Conservation (phyloP, 805 yeast species). For the Peterozyma xylosa region DNA sequence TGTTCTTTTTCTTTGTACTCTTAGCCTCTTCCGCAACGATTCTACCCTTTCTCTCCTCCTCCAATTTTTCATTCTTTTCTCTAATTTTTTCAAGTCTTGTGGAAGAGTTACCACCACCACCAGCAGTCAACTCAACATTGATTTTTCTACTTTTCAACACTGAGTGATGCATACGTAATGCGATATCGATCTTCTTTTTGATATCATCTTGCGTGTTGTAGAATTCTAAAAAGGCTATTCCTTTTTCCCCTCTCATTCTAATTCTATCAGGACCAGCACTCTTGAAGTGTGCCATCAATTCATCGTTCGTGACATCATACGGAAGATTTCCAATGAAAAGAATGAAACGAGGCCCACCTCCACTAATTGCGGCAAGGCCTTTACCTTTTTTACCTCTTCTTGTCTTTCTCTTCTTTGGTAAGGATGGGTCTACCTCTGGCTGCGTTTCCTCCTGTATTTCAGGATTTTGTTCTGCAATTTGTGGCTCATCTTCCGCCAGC, state of each 20-base stretch:
- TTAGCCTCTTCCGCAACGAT: slow-evolving; percentile 39
- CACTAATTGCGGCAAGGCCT: slow-evolving; percentile 29
- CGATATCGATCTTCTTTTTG: slow-evolving; percentile 74
- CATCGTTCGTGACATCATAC: slow-evolving; percentile 54
- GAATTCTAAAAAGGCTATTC: slow-evolving; percentile 89
- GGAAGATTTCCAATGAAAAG: slow-evolving; percentile 91
- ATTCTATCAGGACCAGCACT: slow-evolving; percentile 65
- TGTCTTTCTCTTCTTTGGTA: slow-evolving; percentile 62
- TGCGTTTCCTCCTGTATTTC: slow-evolving; percentile 9
- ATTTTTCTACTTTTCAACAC: slow-evolving; percentile 64
- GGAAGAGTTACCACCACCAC: slow-evolving; percentile 92
- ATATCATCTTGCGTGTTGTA: slow-evolving; percentile 51
- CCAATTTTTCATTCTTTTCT: slow-evolving; percentile 69
- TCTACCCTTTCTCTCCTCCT: slow-evolving; percentile 59
- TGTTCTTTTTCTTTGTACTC: slow-evolving; percentile 25
- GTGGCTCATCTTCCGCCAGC: slow-evolving; percentile 8
- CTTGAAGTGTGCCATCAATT: slow-evolving; percentile 65
- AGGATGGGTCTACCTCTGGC: slow-evolving; percentile 23
- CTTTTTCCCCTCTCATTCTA: slow-evolving; percentile 77
- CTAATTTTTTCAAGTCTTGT: slow-evolving; percentile 62
- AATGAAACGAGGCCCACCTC: slow-evolving; percentile 59
- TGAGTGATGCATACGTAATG: slow-evolving; percentile 79
- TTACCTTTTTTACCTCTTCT: slow-evolving; percentile 73
- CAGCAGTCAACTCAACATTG: slow-evolving; percentile 94
- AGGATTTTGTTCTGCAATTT: slow-evolving; percentile 12